Percentiles rank a stretch among this genome's conserved stretches.
phyloP scores from a whole-genome alignment of 2,329 filamentous ascomycete genomes.

The Aureobasidium sp. region DNA sequence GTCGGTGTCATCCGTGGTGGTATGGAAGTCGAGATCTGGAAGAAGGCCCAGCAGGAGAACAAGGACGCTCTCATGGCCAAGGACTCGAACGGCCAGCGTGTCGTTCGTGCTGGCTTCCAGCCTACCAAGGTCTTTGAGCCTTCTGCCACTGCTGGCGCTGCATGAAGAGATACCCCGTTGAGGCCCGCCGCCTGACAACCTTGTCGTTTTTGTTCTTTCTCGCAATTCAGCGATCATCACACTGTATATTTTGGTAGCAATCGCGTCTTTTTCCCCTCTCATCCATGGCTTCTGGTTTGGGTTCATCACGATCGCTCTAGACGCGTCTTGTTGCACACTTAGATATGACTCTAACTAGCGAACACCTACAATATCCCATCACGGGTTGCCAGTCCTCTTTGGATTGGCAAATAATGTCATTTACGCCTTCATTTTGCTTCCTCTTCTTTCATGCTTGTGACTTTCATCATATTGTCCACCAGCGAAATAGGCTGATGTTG shows the following conservation, averaged over 20 bases:
- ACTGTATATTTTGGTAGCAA: conserved; percentile 8
- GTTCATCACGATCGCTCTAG: conserved; percentile 14
- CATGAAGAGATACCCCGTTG: conserved; percentile 40
- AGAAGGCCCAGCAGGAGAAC: conserved; percentile 75
- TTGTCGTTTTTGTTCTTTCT: conserved; percentile 4
- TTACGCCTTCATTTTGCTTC: background rate
- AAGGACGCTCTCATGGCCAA: conserved; percentile 75
- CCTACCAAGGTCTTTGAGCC: conserved; percentile 77
- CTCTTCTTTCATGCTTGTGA: background rate
- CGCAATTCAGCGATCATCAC: conserved; percentile 10
- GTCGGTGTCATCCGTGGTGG: conserved; percentile 80
- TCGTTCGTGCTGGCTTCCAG: conserved; percentile 79
- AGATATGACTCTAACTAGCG: conserved; percentile 15
- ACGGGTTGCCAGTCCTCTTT: background rate
- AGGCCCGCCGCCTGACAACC: background rate
- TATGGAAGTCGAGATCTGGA: conserved; percentile 89
- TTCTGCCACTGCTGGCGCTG: conserved; percentile 75
- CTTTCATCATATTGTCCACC: no score
- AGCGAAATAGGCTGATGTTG: no score
- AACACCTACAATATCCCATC: conserved; percentile 8
- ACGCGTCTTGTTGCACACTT: conserved; percentile 16
- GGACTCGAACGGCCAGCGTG: conserved; percentile 72
- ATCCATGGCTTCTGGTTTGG: background rate
- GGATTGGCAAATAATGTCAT: conserved; percentile 14
- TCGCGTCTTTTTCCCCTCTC: background rate